Evolutionary conservation across 2,329 filamentous ascomycete species (phyloP).

Genomic region (Apiospora aurea): DNA sequence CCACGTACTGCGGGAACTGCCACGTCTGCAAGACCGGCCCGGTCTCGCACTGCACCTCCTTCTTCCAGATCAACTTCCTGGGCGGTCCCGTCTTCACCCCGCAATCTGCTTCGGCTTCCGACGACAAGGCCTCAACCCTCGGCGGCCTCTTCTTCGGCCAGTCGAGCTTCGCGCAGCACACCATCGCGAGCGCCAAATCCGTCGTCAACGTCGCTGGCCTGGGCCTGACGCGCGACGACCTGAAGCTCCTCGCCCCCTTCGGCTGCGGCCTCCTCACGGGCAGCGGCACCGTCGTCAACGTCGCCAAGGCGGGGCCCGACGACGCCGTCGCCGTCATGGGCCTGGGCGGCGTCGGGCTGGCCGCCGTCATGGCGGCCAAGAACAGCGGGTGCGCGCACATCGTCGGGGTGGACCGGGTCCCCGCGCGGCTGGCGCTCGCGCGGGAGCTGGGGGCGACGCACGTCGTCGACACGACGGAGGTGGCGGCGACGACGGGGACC

Average conservation of each 20-base stretch:
- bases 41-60: slow-evolving; percentile 56
- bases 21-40: slow-evolving; percentile 53
- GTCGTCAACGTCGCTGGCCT: slow-evolving; percentile 26
- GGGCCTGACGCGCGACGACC: slow-evolving; percentile 26
- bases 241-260: slow-evolving; percentile 27
- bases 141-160: slow-evolving; percentile 41
- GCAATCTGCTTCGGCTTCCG: slow-evolving; percentile 36
- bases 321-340: slow-evolving; percentile 28
- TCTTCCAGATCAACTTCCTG: slow-evolving; percentile 59
- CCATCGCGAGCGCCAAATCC: slow-evolving; percentile 26
- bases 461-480: slow-evolving; percentile 41
- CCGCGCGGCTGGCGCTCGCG: slow-evolving; percentile 73
- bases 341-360: slow-evolving; percentile 28
- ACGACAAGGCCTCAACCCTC: slow-evolving; percentile 43
- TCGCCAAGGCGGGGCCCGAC: slow-evolving; percentile 24
- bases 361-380: slow-evolving; percentile 27
- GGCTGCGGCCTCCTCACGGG: slow-evolving; percentile 28
- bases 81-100: slow-evolving; percentile 53
- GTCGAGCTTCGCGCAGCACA: slow-evolving; percentile 27
- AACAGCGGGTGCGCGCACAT: slow-evolving; percentile 24
- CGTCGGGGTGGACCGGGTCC: slow-evolving; percentile 63
- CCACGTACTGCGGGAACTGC: slow-evolving; percentile 54
- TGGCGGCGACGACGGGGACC: slow-evolving; percentile 45
- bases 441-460: slow-evolving; percentile 67
- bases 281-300: slow-evolving; percentile 27